A percentile compares a stretch with the other conserved stretches of the same genome.
Conservation (phyloP, 2,329 filamentous ascomycete genomes). For the Cladosporium austrohemisphaericum region DNA sequence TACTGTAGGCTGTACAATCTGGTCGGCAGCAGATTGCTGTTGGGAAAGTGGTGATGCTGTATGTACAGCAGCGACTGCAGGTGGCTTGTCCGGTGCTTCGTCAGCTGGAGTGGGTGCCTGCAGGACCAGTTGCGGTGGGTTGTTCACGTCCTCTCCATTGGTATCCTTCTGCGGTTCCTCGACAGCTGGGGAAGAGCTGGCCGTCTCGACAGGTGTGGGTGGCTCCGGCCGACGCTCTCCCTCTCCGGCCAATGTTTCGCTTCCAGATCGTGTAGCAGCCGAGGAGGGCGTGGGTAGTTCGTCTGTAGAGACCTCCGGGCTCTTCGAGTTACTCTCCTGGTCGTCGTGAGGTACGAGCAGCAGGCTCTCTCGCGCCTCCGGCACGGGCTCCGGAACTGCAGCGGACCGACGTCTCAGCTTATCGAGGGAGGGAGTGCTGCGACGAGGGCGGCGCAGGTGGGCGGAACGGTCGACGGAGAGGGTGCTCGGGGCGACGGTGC, state of each 20-base stretch:
- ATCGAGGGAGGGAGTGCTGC: background rate
- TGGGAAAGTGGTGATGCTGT: background rate
- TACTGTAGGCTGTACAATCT: background rate
- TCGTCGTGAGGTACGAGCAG: constrained; percentile 6
- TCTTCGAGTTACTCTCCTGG: background rate
- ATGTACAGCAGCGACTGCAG: background rate
- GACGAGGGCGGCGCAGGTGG: background rate
- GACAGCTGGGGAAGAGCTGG: background rate
- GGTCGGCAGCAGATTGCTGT: background rate
- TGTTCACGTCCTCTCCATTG: constrained; percentile 11
- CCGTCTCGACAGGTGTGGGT: background rate
- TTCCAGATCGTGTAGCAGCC: constrained; percentile 7
- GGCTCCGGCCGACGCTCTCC: constrained; percentile 1
- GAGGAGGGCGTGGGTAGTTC: background rate
- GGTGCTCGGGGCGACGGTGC: constrained; percentile 18
- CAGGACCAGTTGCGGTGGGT: constrained; percentile 23
- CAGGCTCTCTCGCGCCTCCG: constrained; percentile 19
- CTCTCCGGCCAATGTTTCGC: constrained; percentile 16
- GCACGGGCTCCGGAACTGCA: constrained; percentile 19
- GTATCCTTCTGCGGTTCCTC: background rate
- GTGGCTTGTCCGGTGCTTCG: background rate
- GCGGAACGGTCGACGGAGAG: constrained; percentile 7
- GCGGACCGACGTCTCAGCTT: constrained; percentile 4
- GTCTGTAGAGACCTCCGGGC: background rate
- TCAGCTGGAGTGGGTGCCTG: constrained; percentile 28